These are phyloP conservation scores for Herpotrichia juniperi DNA, from an alignment of 2,329 filamentous ascomycete genomes.

Conservation along the genomic window DNA sequence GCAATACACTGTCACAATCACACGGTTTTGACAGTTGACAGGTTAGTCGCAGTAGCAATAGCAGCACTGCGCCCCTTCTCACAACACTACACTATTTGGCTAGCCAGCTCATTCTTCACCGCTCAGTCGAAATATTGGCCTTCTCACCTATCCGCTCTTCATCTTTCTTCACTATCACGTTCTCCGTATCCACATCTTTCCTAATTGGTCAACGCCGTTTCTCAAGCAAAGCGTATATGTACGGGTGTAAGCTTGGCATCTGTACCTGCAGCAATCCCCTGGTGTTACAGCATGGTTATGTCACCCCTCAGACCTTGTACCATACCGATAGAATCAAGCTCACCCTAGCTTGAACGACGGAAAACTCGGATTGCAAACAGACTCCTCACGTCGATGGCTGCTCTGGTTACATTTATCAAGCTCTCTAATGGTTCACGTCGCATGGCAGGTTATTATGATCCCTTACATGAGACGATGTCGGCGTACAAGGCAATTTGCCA, in stretches of 20 bases:
- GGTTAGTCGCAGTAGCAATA: conserved; percentile 14
- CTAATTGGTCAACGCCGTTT: conserved; percentile 9
- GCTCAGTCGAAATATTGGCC: conserved; percentile 3
- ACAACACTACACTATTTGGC: too few relatives aligned
- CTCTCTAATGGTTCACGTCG: background rate
- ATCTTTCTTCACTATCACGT: background rate
- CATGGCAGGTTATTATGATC: background rate
- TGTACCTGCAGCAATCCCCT: conserved; percentile 22
- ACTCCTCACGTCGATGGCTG: conserved; percentile 3
- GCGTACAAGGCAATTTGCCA: conserved; percentile 7
- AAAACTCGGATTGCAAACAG: background rate
- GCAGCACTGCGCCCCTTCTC: conserved; percentile 10
- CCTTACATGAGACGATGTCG: conserved; percentile 10
- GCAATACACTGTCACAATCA: background rate
- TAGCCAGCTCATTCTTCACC: conserved; percentile 5
- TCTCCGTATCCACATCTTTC: background rate
- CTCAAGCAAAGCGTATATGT: conserved; percentile 10
- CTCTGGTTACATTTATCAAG: background rate
- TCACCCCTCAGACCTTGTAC: conserved; percentile 21
- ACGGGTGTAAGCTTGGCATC: conserved; percentile 17
- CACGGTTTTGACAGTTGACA: conserved; percentile 27
- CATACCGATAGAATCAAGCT: conserved; percentile 7
- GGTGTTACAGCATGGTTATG: conserved; percentile 17
- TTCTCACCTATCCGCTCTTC: background rate
- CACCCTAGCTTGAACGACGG: conserved; percentile 15